phyloP scores from a whole-genome alignment of 2,329 filamentous ascomycete species.

The Penicillium hesseltinei region DNA sequence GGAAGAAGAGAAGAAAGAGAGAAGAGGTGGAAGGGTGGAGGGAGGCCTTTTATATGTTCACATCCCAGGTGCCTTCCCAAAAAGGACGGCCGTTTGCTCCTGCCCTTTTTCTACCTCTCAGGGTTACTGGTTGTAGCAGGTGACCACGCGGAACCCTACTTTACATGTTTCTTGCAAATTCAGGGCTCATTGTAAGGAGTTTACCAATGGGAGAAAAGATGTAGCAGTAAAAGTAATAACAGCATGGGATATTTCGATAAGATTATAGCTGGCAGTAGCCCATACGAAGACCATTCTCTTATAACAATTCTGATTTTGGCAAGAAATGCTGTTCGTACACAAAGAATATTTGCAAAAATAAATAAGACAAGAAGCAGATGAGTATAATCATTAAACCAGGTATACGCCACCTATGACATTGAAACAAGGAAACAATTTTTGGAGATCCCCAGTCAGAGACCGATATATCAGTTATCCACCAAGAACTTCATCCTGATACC shows the following conservation, averaged over 20 bases:
- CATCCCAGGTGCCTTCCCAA: too few species aligned
- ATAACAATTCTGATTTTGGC: conserved; percentile 2
- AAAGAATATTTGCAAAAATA: conserved; percentile 11
- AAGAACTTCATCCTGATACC: conserved; percentile 92
- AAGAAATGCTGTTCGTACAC: conserved; percentile 1
- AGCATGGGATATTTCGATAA: conserved; percentile 22
- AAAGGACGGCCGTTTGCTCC: background rate
- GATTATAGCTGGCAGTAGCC: background rate
- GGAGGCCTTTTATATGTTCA: too few species aligned
- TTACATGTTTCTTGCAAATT: background rate
- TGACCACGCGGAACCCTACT: background rate
- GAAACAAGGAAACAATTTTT: conserved; percentile 19
- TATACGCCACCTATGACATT: conserved; percentile 29
- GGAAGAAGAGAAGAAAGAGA: too few species aligned
- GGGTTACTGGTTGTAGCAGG: background rate
- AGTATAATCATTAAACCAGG: conserved; percentile 17
- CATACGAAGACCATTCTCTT: background rate
- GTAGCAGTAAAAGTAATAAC: conserved; percentile 5
- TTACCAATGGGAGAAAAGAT: background rate
- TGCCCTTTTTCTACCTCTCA: background rate
- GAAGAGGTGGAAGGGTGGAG: too few species aligned
- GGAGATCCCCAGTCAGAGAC: conserved; percentile 1
- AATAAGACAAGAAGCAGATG: conserved; percentile 12
- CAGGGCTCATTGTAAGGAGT: too few species aligned
- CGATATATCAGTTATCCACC: conserved; percentile 52